Base-by-base conservation (phyloP, 1,139 yeast genomes). In the Blastobotrys apis region DNA sequence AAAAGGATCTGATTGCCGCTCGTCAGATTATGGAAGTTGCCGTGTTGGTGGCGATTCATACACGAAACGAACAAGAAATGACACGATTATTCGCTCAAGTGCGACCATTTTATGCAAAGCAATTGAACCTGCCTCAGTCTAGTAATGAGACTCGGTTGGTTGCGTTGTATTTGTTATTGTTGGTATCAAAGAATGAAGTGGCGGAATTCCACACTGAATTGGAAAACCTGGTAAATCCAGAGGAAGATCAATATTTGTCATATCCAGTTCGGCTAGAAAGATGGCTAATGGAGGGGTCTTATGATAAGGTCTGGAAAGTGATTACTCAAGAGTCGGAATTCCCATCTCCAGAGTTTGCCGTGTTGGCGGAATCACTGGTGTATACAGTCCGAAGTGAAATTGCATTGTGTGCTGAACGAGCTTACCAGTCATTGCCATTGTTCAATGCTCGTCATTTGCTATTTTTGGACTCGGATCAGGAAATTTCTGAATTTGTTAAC, bases 231-330 rank as follows among this genome's bases (percentile, higher is more conserved):
- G 77, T 74, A 55, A 81, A 78, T 57, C 72, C 79, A 37, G 86
- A 80, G 52, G 67, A 68, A 31, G 85, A 81, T 56, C 65, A 67
- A 47, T 78, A 70, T 63, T 72, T 92, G 55, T 77, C 79, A 44
- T 88, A 88, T 64, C 97, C 98, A 22, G 81, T 92, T 47, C 79
- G 81, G 55, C 78, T 92, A 55, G 98, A 92, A 64, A 83, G 87
- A 55, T 86, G 94, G 81, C 77, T 92, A 54, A 88, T 92, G 85
- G 98, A 92, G 65, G 98, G 98, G 37, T 84, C 92, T 53, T 92
- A 90, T 65, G 94, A 87, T 64, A 86, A 86, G 67, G 92, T 92
- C 44, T 85, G 95, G 85, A 82, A 81, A 56, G 75, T 86, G 45
- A 77, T 82, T 68, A 71, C 72, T 4, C 67, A 67, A 49, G 50